Conservation (phyloP, 495 filamentous ascomycete species). For the Terfezia claveryi region DNA sequence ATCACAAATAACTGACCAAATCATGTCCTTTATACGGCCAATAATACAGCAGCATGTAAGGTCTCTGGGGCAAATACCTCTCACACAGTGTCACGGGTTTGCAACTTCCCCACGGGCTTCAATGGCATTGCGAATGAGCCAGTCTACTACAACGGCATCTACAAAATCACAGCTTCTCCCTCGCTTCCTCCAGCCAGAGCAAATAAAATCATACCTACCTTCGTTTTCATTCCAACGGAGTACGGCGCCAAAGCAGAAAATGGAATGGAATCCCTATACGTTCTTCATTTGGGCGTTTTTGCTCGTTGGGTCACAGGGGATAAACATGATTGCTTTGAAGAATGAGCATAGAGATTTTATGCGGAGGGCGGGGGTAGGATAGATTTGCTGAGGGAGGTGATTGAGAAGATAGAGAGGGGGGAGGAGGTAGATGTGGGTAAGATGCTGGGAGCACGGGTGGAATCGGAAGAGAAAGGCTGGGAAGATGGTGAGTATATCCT, state of each 20-base stretch:
- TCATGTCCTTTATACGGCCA: too few species aligned
- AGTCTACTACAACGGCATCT: too few species aligned
- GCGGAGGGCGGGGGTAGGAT: slow-evolving; percentile 60
- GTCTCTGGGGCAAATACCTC: too few species aligned
- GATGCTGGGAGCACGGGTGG: slow-evolving; percentile 51
- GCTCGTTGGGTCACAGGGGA: slow-evolving; percentile 80
- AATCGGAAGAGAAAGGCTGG: slow-evolving; percentile 58
- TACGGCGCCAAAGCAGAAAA: not conserved
- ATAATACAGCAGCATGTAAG: too few species aligned
- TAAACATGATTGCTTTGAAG: slow-evolving; percentile 66
- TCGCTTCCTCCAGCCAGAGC: not conserved
- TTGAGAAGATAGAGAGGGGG: slow-evolving; percentile 58
- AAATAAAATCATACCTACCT: not conserved
- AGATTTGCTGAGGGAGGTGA: slow-evolving; percentile 51
- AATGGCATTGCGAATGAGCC: too few species aligned
- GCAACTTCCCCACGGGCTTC: too few species aligned
- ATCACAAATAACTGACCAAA: too few species aligned
- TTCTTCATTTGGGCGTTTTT: slow-evolving; percentile 82
- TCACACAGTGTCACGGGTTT: too few species aligned
- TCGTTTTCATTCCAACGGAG: not conserved
- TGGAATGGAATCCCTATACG: slow-evolving; percentile 75
- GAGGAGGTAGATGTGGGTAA: slow-evolving; percentile 81
- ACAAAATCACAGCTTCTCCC: not conserved
- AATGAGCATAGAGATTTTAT: slow-evolving; percentile 49
- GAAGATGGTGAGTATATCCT: slow-evolving; percentile 41